Conservation (phyloP, 768 basidiomycete species). For the Xerocomus brunneocitrinus region DNA sequence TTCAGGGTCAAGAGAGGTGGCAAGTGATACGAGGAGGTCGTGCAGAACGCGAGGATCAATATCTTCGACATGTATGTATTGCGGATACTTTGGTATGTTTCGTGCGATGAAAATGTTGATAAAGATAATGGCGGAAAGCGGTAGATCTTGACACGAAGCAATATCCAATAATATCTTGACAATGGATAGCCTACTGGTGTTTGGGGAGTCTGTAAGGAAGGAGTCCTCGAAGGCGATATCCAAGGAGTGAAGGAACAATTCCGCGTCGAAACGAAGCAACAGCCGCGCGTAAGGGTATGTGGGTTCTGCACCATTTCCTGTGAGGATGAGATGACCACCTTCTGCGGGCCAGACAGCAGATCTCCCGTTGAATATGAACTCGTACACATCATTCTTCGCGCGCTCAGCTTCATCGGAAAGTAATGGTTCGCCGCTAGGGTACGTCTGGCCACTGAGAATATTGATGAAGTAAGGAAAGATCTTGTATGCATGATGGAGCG, state of each 20-base stretch:
- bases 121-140: constrained; percentile 68
- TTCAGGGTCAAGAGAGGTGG: constrained; percentile 65
- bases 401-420: constrained; percentile 55
- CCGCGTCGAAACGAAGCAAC: constrained; percentile 84
- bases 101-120: constrained; percentile 94
- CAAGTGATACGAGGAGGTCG: constrained; percentile 70
- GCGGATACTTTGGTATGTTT: constrained; percentile 94
- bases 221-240: constrained; percentile 94
- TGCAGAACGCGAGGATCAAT: constrained; percentile 67
- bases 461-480: constrained; percentile 85
- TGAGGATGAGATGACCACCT: constrained; percentile 69
- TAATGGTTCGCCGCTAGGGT: constrained; percentile 78
- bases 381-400: constrained; percentile 74
- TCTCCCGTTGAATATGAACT: constrained; percentile 79
- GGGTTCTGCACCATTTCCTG: constrained; percentile 68
- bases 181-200: constrained; percentile 73
- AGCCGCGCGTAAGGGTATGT: constrained; percentile 88
- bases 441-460: constrained; percentile 75
- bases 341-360: constrained; percentile 78
- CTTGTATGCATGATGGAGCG: constrained; percentile 78
- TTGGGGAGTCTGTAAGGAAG: constrained; percentile 70
- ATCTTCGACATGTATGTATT: constrained; percentile 49
- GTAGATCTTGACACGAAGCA: constrained; percentile 46
- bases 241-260: constrained; percentile 88
- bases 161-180: constrained; percentile 84